A percentile compares a stretch with the other conserved stretches of the same genome.
These are phyloP conservation scores for Filosporella fistucella DNA, from an alignment of 495 filamentous ascomycete species.

Conservation along the genomic window DNA sequence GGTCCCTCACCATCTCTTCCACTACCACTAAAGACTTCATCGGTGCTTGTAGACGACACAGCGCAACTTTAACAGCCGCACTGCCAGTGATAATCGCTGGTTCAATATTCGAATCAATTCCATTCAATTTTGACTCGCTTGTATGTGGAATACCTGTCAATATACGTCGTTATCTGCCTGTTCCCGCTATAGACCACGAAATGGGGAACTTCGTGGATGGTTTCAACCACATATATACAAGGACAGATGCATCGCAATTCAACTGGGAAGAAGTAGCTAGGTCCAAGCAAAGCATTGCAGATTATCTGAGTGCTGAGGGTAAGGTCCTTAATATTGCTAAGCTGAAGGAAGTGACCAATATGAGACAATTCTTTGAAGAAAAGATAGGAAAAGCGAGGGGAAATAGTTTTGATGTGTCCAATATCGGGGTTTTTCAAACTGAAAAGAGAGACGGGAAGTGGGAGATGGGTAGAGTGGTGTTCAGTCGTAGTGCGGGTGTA, in stretches of 20 bases:
- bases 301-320: constrained; percentile 6
- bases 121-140: not conserved
- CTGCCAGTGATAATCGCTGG: constrained; percentile 10
- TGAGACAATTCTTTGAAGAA: constrained; percentile 4
- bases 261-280: constrained; percentile 7
- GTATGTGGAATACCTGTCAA: constrained; percentile 13
- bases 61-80: constrained; percentile 7
- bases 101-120: constrained; percentile 3
- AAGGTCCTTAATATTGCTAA: constrained; percentile 4
- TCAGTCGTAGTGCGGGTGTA: constrained; percentile 18
- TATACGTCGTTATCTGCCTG: constrained; percentile 12
- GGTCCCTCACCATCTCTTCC: constrained; percentile 6
- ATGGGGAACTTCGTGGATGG: constrained; percentile 15
- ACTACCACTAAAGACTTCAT: not conserved
- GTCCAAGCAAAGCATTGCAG: not conserved
- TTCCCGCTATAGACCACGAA: not conserved
- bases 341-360: constrained; percentile 9
- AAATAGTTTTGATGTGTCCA: constrained; percentile 17
- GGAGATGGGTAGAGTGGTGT: constrained; percentile 14
- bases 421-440: constrained; percentile 8
- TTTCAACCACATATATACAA: constrained; percentile 3
- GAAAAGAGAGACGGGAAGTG: not conserved
- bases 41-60: not conserved
- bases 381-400: constrained; percentile 7
- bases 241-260: not conserved